Conservation (phyloP, 768 basidiomycete genomes). For the Strobilomyces echinocephalus region DNA sequence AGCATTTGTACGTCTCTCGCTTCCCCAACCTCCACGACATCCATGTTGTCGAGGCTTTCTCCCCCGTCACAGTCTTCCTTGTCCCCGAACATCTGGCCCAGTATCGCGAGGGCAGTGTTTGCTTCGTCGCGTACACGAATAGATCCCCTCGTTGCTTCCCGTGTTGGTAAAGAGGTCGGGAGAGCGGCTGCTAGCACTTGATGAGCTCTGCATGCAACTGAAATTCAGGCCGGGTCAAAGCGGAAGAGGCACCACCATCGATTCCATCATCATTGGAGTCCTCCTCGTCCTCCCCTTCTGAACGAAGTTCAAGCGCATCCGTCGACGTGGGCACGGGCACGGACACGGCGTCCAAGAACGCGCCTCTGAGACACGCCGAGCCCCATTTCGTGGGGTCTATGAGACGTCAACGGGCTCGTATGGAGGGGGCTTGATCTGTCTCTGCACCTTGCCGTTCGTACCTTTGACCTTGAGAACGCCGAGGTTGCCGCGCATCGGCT, state of each 20-base stretch:
- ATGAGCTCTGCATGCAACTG: neutral
- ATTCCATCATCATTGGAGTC: too few relatives aligned
- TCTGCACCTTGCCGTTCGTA: constrained; percentile 36
- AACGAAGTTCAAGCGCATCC: neutral
- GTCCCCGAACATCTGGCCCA: constrained; percentile 50
- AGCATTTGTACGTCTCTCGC: neutral
- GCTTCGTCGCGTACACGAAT: constrained; percentile 13
- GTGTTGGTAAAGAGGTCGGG: neutral
- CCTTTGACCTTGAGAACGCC: constrained; percentile 5
- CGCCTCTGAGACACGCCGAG: constrained; percentile 66
- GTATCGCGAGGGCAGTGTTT: constrained; percentile 28
- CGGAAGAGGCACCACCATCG: neutral
- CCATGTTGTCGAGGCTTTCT: constrained; percentile 57
- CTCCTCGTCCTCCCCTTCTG: neutral
- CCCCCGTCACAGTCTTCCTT: constrained; percentile 55
- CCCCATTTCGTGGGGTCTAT: constrained; percentile 76
- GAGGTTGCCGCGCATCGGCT: constrained; percentile 16
- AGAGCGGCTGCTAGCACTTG: neutral
- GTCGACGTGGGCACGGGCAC: neutral
- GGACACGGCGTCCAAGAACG: constrained; percentile 49
- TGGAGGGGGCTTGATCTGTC: constrained; percentile 46
- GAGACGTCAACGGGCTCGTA: constrained; percentile 53
- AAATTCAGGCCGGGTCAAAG: neutral
- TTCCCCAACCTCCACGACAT: constrained; percentile 28
- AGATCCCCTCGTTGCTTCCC: neutral